These are phyloP conservation scores for Hypoxylon sp. DNA, from an alignment of 2,329 filamentous ascomycete genomes.

Conservation along the genomic window DNA sequence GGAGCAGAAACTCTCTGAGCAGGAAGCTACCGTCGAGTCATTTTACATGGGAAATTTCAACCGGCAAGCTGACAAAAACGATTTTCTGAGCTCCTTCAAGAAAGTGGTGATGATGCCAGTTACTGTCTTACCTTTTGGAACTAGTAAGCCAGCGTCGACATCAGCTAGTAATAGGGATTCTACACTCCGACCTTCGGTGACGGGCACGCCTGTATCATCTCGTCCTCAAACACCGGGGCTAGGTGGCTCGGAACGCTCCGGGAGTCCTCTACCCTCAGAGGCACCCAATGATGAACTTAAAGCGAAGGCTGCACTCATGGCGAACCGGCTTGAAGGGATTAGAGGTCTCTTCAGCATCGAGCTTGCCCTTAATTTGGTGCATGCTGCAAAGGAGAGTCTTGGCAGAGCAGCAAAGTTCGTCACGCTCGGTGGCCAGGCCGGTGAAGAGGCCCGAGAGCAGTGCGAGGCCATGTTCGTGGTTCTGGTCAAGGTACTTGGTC, in stretches of 20 bases:
- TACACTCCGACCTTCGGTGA: conserved; percentile 50
- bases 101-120: conserved; percentile 99
- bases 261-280: conserved; percentile 68
- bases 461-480: conserved; percentile 91
- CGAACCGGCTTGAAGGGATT: conserved; percentile 93
- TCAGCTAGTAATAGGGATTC: conserved; percentile 51
- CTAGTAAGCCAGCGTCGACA: conserved; percentile 57
- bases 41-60: conserved; percentile 98
- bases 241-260: conserved; percentile 57
- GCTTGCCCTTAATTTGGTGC: conserved; percentile 89
- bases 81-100: conserved; percentile 96
- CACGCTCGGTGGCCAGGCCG: conserved; percentile 81
- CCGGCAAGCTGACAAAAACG: conserved; percentile 93
- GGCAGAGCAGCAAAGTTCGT: conserved; percentile 90
- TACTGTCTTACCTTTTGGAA: conserved; percentile 80
- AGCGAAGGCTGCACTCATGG: conserved; percentile 98
- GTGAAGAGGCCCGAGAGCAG: conserved; percentile 87
- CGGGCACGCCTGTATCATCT: conserved; percentile 60
- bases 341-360: conserved; percentile 96
- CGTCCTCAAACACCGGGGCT: conserved; percentile 66
- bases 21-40: conserved; percentile 90
- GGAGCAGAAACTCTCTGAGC: conserved; percentile 92
- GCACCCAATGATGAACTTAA: conserved; percentile 92
- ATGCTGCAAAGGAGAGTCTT: conserved; percentile 87
- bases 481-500: conserved; percentile 86